These are phyloP conservation scores for Ceratobasidium papillatum DNA, from an alignment of 1,284 basidiomycete species.

Conservation along the genomic window DNA sequence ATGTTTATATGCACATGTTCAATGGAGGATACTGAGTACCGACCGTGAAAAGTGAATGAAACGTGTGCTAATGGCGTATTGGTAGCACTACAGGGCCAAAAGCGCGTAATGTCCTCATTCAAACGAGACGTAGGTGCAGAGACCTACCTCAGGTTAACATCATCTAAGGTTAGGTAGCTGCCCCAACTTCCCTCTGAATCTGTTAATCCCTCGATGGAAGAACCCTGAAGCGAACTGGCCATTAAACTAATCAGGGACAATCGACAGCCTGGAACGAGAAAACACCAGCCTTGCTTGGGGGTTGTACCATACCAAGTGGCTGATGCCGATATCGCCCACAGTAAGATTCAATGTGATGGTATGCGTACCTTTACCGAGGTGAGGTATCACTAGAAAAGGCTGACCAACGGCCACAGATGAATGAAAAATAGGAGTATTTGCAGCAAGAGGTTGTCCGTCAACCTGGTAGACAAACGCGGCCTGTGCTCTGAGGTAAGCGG, in stretches of 20 bases:
- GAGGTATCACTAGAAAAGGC: not conserved
- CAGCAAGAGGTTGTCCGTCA: not conserved
- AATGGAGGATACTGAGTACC: too few species aligned
- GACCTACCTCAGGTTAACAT: too few species aligned
- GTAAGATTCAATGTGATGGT: not conserved
- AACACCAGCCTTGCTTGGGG: not conserved
- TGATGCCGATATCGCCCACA: not conserved
- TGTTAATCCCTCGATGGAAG: not conserved
- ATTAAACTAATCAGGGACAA: not conserved
- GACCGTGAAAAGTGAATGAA: too few species aligned
- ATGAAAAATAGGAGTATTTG: not conserved
- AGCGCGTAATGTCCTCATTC: too few species aligned
- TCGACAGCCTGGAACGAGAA: not conserved
- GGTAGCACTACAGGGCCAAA: too few species aligned
- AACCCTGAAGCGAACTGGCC: not conserved
- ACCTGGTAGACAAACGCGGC: not conserved
- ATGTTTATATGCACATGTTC: too few species aligned
- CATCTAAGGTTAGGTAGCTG: too few species aligned
- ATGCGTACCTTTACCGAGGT: not conserved
- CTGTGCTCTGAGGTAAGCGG: not conserved
- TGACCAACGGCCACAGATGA: not conserved
- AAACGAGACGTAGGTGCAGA: too few species aligned
- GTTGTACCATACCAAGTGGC: conserved; percentile 1
- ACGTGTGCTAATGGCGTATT: too few species aligned
- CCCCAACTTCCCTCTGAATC: not conserved